Evolutionary conservation across 2,329 filamentous ascomycete species (phyloP).

Genomic region (Stachybotrys elegans): DNA sequence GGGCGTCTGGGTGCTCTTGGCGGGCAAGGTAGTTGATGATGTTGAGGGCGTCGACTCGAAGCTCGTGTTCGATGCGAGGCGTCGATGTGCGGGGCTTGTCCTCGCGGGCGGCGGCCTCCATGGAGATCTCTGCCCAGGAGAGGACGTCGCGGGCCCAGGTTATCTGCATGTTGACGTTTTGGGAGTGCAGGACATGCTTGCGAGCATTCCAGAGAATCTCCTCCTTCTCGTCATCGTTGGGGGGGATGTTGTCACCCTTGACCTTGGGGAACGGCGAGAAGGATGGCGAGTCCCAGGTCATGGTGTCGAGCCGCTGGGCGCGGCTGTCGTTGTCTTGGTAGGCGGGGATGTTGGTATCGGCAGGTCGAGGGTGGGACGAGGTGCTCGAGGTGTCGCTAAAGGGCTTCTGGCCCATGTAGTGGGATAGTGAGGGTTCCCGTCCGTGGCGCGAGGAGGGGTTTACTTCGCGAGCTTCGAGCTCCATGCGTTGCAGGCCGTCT

Average conservation of each 20-base stretch:
- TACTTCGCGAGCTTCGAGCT: conserved; percentile 61
- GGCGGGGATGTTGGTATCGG: conserved; percentile 30
- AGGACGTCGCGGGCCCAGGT: conserved; percentile 94
- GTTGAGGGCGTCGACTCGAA: conserved; percentile 83
- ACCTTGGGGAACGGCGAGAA: conserved; percentile 92
- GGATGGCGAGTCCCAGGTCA: conserved; percentile 59
- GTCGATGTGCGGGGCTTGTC: conserved; percentile 62
- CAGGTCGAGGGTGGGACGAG: conserved; percentile 24
- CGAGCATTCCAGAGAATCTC: conserved; percentile 81
- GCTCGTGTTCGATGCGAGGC: conserved; percentile 81
- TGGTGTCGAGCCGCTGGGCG: conserved; percentile 30
- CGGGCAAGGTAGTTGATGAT: conserved; percentile 86
- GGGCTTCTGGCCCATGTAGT: conserved; percentile 23
- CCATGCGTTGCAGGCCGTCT: conserved; percentile 85
- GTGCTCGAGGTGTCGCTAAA: conserved; percentile 15
- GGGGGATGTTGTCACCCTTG: conserved; percentile 81
- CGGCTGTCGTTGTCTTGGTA: conserved; percentile 32
- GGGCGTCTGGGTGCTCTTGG: conserved; percentile 87
- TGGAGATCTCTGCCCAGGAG: conserved; percentile 78
- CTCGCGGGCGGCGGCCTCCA: conserved; percentile 70
- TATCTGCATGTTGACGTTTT: conserved; percentile 93
- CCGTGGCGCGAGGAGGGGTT: conserved; percentile 27
- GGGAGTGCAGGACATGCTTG: conserved; percentile 79
- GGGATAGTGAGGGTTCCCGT: conserved; percentile 40
- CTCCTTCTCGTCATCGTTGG: conserved; percentile 91